Conservation (phyloP, 2,329 filamentous ascomycete genomes). For the Aspergillus neotritici region DNA sequence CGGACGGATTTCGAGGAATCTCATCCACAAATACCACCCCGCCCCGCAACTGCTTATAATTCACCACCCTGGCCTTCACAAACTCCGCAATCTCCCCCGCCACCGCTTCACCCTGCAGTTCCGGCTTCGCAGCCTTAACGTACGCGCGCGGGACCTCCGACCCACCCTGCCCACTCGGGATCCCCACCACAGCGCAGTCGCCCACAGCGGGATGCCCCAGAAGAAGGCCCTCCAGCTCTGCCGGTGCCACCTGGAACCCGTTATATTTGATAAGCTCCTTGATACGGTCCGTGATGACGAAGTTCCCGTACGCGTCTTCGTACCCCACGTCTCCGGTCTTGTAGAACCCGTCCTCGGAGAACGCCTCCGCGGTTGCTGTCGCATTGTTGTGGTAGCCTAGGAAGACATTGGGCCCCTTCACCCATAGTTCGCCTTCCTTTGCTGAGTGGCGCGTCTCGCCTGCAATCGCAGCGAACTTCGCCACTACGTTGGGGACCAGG, state of each 20-base stretch:
- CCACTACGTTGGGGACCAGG: slow-evolving; percentile 11
- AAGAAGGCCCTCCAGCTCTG: slow-evolving; percentile 51
- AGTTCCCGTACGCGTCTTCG: slow-evolving; percentile 63
- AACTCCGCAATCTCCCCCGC: slow-evolving; percentile 27
- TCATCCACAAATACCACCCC: slow-evolving; percentile 26
- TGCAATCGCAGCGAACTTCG: slow-evolving; percentile 2
- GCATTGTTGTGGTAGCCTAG: slow-evolving; percentile 66
- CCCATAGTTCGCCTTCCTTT: slow-evolving; percentile 49
- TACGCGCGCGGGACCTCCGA: slow-evolving; percentile 61
- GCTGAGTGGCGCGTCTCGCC: neutral
- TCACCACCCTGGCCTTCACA: slow-evolving; percentile 23
- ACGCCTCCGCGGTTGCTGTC: slow-evolving; percentile 56
- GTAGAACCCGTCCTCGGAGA: slow-evolving; percentile 67
- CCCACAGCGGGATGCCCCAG: slow-evolving; percentile 38
- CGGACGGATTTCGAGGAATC: slow-evolving; percentile 27
- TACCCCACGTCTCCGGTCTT: slow-evolving; percentile 73
- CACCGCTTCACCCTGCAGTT: slow-evolving; percentile 23
- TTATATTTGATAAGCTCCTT: slow-evolving; percentile 56
- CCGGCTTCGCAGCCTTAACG: slow-evolving; percentile 40
- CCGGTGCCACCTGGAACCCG: slow-evolving; percentile 59
- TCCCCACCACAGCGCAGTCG: slow-evolving; percentile 54
- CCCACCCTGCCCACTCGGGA: slow-evolving; percentile 50
- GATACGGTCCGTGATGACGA: slow-evolving; percentile 73
- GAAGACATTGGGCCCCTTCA: slow-evolving; percentile 73
- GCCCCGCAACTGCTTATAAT: slow-evolving; percentile 28